Evolutionary conservation across 2,329 filamentous ascomycete species (phyloP).

Genomic region (Thyridium curvatum): DNA sequence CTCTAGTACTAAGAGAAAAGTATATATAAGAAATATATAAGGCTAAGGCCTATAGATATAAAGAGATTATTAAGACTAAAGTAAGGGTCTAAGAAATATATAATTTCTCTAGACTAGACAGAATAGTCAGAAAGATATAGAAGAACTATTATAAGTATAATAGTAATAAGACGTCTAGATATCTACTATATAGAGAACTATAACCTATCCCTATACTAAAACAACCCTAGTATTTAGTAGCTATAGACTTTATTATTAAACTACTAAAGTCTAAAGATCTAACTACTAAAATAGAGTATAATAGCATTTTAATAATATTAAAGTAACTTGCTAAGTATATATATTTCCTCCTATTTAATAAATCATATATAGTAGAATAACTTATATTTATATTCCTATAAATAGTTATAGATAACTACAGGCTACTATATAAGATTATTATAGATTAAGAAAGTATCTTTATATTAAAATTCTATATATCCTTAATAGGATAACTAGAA

Average conservation of each 20-base stretch:
- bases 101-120: not conserved
- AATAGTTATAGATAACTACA: not conserved
- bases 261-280: not conserved
- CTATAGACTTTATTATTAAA: not conserved
- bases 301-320: not conserved
- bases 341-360: not conserved
- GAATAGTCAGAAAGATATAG: not conserved
- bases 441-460: not conserved
- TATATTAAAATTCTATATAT: not conserved
- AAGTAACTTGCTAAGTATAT: not conserved
- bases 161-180: not conserved
- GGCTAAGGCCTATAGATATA: not conserved
- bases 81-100: not conserved
- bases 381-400: not conserved
- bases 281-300: not conserved
- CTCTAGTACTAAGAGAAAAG: not conserved
- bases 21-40: not conserved
- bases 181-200: not conserved
- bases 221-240: not conserved
- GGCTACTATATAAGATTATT: not conserved
- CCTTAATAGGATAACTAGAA: not conserved
- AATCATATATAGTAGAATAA: not conserved
- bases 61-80: not conserved
- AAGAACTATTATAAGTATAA: too few species aligned
- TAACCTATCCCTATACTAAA: not conserved